These are phyloP conservation scores for Gastrodia elata DNA, from an alignment of 106 monocot species.

Conservation along the genomic window DNA sequence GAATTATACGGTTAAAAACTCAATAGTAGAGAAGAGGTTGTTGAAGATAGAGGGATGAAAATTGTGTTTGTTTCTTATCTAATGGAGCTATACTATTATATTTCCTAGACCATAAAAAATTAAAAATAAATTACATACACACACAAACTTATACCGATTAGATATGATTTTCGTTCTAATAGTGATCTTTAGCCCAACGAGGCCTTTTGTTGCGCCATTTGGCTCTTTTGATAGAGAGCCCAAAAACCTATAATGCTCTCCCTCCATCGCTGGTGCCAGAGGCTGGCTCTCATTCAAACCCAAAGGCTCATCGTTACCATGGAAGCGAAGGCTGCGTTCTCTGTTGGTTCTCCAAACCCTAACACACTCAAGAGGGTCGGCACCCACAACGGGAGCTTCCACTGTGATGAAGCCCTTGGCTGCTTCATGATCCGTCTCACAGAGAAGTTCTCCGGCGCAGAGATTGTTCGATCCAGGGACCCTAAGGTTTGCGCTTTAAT, in stretches of 20 bases:
- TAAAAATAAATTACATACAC: no score
- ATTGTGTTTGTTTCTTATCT: no score
- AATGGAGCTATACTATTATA: no score
- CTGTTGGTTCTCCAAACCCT: constrained; percentile 16
- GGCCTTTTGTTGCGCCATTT: no score
- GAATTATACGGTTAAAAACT: no score
- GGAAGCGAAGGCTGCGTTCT: constrained; percentile 18
- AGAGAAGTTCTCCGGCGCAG: constrained; percentile 51
- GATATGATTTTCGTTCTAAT: no score
- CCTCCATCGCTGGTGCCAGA: background rate
- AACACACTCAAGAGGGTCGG: constrained; percentile 37
- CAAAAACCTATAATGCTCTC: background rate
- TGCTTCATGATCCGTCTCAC: constrained; percentile 93
- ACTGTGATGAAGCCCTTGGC: constrained; percentile 93
- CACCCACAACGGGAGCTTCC: constrained; percentile 90
- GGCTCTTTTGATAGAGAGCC: no score
- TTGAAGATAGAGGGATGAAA: no score
- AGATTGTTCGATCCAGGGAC: constrained; percentile 65
- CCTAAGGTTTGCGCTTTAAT: constrained; percentile 1
- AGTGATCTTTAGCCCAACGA: no score
- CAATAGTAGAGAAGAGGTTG: no score
- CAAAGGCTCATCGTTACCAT: background rate
- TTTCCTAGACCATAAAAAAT: no score
- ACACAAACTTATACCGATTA: no score
- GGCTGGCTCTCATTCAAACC: background rate